Evolutionary conservation across 2,329 filamentous ascomycete species (phyloP), one percentile per base, ranked within the genome.

Genomic region (Fusarium longipes): DNA sequence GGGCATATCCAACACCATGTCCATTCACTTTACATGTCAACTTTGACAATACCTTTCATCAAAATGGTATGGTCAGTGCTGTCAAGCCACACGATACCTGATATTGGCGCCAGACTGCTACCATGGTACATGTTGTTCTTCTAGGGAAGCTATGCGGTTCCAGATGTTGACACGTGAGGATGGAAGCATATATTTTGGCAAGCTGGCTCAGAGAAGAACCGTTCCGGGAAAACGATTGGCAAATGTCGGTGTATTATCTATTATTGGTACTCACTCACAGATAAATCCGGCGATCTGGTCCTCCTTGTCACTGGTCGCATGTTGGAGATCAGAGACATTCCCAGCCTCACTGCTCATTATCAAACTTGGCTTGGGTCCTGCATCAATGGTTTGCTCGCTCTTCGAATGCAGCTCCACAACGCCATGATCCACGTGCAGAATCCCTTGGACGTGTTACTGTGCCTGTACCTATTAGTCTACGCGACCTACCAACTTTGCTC

Each of bases 201-300:
- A 56, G 49, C 45, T 50, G 55, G 49, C 18, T 44, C 30, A 29
- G 27, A 43, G 25, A 53, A 42, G 40, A 35, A 57, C 48, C 48
- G 57, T 67, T n/a, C 33, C 44, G 52, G 62, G 52, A 49, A 44
- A 60, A 70, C 58, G 39, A 63, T 66, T 60, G 60, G 53, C 67
- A 72, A 71, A 68, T 71, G 70, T 72, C 70, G 70, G 70, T 73
- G 70, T 70, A 67, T 49, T 67, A n/a, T n/a, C n/a, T n/a, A 53
- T 56, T 54, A 55, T 63, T 65, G 63, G 51, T 44, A 52, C 54
- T 55, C 54, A 40, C 42, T 53, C 47, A 44, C 47, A 65, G 50
- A 44, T 60, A 55, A 48, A 62, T 58, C 55, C 67, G 57, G 52
- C 56, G 60, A 62, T 65, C 57, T 57, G 60, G 67, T 24, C 56